Evolutionary conservation across 805 yeast genomes (phyloP), one percentile per base, ranked within the genome.

Genomic region (Lipomyces spencermartinsiae): DNA sequence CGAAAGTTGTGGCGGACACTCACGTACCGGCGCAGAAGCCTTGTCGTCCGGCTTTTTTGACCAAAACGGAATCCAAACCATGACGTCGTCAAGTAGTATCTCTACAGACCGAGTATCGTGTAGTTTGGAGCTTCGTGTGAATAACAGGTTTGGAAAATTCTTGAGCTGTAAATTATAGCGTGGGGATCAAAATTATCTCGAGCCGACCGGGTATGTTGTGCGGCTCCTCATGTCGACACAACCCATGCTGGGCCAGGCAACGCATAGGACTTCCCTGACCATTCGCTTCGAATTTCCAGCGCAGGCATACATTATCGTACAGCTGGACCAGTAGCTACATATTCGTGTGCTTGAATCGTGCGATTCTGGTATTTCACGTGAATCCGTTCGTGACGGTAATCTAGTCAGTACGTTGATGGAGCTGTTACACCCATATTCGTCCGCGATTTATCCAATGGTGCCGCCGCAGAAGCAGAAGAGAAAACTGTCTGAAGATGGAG

Each of bases 21-120:
- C 12, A 64, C 53, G 14, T 49, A 34, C 59, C 53, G 64, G 39
- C 14, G 49, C 55, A 9, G 60, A 25, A 9, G 65, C 34, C 29
- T 29, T 49, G 16, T n/a, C 35, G 16, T 59, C 55, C 16, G 25
- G 25, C 7, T 54, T 58, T 51, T 61, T 63, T 10, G 69, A 56
- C 73, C 71, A 70, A 43, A 65, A 68, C 14, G 72, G 69, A 37
- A 70, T 64, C 73, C 73, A 70, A 33, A 67, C 73, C 72, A 70
- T 70, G 7, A 25, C 46, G 34, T 57, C 37, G n/a, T 14, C 14
- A 57, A 53, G 2, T 4, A 25, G 29, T 25, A 25, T 25, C 29
- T 3, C 3, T n/a, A 14, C 10, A 43, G 16, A 5, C 22, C 5
- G 49, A 16, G 29, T 43, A 6, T 19, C 7, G 49, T 3, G 19